These are phyloP conservation scores for Micractinium conductrix DNA, from an alignment of 139 green algal genomes.

Conservation along the genomic window DNA sequence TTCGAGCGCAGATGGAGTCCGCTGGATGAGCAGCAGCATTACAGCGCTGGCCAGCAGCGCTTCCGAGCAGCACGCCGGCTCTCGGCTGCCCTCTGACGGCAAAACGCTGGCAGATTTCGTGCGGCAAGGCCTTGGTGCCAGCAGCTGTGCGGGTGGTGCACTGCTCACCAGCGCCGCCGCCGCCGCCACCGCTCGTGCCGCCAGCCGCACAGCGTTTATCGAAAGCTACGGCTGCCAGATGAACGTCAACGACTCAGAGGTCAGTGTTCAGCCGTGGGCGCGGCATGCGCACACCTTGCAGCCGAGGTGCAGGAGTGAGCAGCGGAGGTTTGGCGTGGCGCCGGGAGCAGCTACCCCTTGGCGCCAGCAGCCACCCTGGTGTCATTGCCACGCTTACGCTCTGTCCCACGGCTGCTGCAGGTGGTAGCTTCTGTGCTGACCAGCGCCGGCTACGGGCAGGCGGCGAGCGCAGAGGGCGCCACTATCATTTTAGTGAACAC, in stretches of 20 bases:
- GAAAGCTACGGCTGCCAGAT: slow-evolving; percentile 89
- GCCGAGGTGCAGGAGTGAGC: no score
- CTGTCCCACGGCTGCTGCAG: no score
- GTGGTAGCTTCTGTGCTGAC: slow-evolving; percentile 75
- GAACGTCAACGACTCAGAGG: slow-evolving; percentile 86
- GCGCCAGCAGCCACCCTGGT: no score
- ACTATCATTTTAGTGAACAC: slow-evolving; percentile 92
- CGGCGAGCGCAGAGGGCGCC: slow-evolving; percentile 40
- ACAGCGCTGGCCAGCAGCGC: not conserved
- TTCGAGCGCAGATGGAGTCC: not conserved
- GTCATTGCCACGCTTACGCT: no score
- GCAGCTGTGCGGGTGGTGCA: no score
- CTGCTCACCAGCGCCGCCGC: not conserved
- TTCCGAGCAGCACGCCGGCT: not conserved
- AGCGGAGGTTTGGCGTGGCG: no score
- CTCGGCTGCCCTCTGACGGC: slow-evolving; percentile 20
- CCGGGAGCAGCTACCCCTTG: no score
- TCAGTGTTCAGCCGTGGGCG: no score
- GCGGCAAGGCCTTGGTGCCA: not conserved
- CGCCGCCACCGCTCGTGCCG: not conserved
- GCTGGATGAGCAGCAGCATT: not conserved
- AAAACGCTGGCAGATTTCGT: slow-evolving; percentile 22
- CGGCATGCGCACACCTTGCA: no score
- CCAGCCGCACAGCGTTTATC: slow-evolving; percentile 53
- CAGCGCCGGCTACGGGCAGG: slow-evolving; percentile 55